Base-by-base conservation (phyloP, 2,329 filamentous ascomycete species). In the Colletotrichum sp. region DNA sequence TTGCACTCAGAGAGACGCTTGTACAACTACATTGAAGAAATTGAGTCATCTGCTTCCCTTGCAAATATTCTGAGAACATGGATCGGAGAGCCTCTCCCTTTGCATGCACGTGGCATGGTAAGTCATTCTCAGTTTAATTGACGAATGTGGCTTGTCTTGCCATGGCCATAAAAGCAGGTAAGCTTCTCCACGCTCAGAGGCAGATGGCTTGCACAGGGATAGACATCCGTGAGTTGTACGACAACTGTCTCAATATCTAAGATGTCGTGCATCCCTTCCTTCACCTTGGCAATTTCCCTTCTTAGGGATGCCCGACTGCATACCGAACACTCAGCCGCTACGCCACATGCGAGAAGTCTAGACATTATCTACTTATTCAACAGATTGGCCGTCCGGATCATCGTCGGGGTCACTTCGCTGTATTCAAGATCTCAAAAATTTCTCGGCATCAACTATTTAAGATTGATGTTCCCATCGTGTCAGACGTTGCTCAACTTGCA, bases 371-470 rank as follows among this genome's bases (percentile, higher is more conserved):
- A 52, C 6, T 8, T 21, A 13, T 13, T 21, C 10, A 13, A 13
- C n/a, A 24, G 10, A 52, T 52, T 52, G 16, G 21, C 43, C 10
- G n/a, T 21, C 43, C n/a, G 12, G 10, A 5, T 8, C 0, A 52
- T 24, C 12, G n/a, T 52, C 3, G 43, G n/a, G 43, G n/a, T 52
- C 10, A 7, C 12, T 21, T 24, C 2, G 1, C 12, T 21, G 43
- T 8, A 21, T 52, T 52, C 43, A 52, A 10, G 6, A 13, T 52
- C 2, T 52, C 1, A 8, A 0, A 52, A 13, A 52, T 13, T 13
- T 24, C n/a, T 21, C 2, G n/a, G 16, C 43, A 52, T 52, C 10
- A 79, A 88, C 24, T 16, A 26, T 58, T 28, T 21, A 58, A 28
- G 55, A 58, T 58, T 3, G 6, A 9, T 18, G 24, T 28, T 28